Percentiles rank a stretch among this genome's conserved stretches.
These are phyloP conservation scores for Rhizopus microsporus DNA, from an alignment of 371 early-diverging fungal species.

Conservation along the genomic window DNA sequence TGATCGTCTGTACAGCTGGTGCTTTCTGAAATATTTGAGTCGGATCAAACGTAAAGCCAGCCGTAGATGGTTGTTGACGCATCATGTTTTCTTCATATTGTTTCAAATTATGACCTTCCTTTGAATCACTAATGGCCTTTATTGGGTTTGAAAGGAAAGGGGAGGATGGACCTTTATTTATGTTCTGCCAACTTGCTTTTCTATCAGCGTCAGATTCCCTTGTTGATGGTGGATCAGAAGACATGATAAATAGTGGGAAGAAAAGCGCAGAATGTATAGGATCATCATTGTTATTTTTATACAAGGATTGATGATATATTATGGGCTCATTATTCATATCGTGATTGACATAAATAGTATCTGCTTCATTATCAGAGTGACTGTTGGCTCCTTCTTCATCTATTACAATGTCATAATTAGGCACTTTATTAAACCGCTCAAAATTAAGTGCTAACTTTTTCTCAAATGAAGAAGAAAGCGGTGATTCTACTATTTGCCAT, in stretches of 20 bases:
- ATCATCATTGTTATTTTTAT: not conserved
- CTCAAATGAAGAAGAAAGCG: constrained; percentile 3
- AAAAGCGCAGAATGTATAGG: not conserved
- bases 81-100: constrained; percentile 6
- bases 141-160: constrained; percentile 12
- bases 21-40: not conserved
- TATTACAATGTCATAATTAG: constrained; percentile 8
- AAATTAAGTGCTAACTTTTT: constrained; percentile 8
- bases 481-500: constrained; percentile 13
- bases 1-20: not conserved
- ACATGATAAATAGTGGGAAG: constrained; percentile 1
- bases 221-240: not conserved
- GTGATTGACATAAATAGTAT: constrained; percentile 4
- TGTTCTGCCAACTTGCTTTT: constrained; percentile 13
- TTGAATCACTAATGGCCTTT: not conserved
- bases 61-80: no score
- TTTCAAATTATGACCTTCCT: constrained; percentile 1
- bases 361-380: constrained; percentile 5
- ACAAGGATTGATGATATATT: constrained; percentile 5
- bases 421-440: constrained; percentile 5
- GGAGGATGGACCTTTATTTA: constrained; percentile 14
- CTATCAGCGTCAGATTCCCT: constrained; percentile 13
- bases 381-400: not conserved
- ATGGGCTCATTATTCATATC: constrained; percentile 1
- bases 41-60: no score